phyloP scores from a whole-genome alignment of 2,329 filamentous ascomycete species.

The Aspergillus sp. region DNA sequence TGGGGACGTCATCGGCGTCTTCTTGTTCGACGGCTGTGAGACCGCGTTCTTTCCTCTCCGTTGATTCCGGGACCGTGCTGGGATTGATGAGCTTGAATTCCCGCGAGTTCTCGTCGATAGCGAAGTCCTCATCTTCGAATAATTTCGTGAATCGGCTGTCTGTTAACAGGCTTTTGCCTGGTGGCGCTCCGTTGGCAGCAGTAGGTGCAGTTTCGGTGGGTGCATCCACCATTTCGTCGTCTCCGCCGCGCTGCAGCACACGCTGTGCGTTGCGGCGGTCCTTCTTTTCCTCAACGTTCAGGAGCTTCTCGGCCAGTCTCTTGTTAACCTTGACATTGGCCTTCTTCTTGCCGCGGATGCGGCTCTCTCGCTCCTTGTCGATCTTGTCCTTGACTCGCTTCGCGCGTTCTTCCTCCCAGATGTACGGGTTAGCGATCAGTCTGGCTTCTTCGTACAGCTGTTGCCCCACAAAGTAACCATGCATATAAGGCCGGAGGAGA shows the following conservation, averaged over 20 bases:
- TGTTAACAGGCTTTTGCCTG: constrained; percentile 59
- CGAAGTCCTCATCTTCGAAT: constrained; percentile 90
- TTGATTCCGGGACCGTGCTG: constrained; percentile 51
- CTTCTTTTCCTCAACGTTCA: constrained; percentile 52
- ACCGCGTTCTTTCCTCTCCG: constrained; percentile 36
- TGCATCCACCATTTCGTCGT: constrained; percentile 36
- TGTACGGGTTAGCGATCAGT: constrained; percentile 85
- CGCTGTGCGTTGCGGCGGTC: constrained; percentile 38
- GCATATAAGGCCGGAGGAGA: constrained; percentile 91
- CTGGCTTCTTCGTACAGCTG: constrained; percentile 91
- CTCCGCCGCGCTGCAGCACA: constrained; percentile 49
- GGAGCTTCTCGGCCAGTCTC: constrained; percentile 53
- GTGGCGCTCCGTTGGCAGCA: constrained; percentile 12
- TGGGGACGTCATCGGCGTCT: constrained; percentile 44
- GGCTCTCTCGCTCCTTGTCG: constrained; percentile 89
- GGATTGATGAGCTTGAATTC: constrained; percentile 89
- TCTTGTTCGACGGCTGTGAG: constrained; percentile 58
- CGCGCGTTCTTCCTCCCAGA: constrained; percentile 83
- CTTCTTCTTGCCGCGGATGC: constrained; percentile 92
- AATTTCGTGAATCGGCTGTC: constrained; percentile 81
- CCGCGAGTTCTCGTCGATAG: constrained; percentile 76
- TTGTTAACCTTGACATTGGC: constrained; percentile 81
- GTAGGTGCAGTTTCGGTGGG: constrained; percentile 7
- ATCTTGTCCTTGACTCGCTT: constrained; percentile 93
- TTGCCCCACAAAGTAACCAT: constrained; percentile 95